Evolutionary conservation across 805 yeast species (phyloP).

Genomic region (Wickerhamiella vanderwaltii): DNA sequence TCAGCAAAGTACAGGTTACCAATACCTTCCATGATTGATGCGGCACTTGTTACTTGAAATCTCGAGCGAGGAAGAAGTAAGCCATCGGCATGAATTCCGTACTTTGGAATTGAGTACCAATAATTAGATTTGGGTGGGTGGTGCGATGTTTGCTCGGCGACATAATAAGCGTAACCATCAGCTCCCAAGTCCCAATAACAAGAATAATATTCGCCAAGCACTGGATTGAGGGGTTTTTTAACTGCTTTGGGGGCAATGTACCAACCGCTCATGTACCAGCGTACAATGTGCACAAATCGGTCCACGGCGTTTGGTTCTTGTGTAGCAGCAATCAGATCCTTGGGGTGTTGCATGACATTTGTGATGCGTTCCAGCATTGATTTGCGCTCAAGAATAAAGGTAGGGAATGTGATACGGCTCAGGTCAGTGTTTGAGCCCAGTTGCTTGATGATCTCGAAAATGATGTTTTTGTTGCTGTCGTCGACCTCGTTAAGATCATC

Average conservation of each 20-base stretch:
- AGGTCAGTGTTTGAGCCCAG: constrained; percentile 87
- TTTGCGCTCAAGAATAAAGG: constrained; percentile 87
- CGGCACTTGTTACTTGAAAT: constrained; percentile 80
- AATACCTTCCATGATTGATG: constrained; percentile 91
- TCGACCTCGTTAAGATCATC: constrained; percentile 82
- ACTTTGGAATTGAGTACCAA: constrained; percentile 74
- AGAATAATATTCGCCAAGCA: constrained; percentile 79
- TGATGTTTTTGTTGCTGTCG: constrained; percentile 74
- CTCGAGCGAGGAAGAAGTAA: constrained; percentile 73
- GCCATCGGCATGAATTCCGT: constrained; percentile 78
- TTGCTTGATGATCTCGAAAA: constrained; percentile 80
- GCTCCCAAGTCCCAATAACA: constrained; percentile 87
- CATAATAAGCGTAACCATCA: constrained; percentile 58
- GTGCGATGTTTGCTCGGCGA: constrained; percentile 92
- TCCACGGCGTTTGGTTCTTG: constrained; percentile 42
- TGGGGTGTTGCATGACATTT: constrained; percentile 68
- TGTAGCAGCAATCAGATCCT: constrained; percentile 59
- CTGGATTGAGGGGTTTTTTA: constrained; percentile 92
- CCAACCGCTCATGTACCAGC: constrained; percentile 94
- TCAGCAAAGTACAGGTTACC: constrained; percentile 61
- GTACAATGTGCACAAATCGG: constrained; percentile 61
- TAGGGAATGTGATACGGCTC: constrained; percentile 83
- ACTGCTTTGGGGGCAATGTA: constrained; percentile 98
- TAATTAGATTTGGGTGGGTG: constrained; percentile 98
- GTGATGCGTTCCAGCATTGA: constrained; percentile 94